Evolutionary conservation across 1,284 basidiomycete genomes (phyloP).

Genomic region (Coniophora puteana): DNA sequence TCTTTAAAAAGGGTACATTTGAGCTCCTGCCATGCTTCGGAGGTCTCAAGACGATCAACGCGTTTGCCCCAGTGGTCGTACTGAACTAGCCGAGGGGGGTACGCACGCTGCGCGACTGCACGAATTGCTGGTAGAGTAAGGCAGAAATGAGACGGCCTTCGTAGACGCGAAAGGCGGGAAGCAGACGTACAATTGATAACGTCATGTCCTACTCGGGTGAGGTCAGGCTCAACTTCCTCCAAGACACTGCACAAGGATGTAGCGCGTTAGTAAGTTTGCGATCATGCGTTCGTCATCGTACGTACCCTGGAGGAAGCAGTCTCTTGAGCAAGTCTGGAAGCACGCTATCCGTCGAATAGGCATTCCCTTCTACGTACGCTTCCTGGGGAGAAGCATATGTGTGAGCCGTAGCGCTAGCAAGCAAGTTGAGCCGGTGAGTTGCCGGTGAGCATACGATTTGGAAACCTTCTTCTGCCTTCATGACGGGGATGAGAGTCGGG

Average conservation of each 20-base stretch:
- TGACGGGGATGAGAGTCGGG: no score
- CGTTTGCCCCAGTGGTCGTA: slow-evolving; percentile 70
- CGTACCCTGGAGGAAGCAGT: slow-evolving; percentile 43
- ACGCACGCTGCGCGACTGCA: slow-evolving; percentile 37
- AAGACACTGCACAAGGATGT: slow-evolving; percentile 28
- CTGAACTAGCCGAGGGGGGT: slow-evolving; percentile 52
- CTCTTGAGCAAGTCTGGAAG: slow-evolving; percentile 55
- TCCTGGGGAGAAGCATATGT: slow-evolving; percentile 21
- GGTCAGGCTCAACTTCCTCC: slow-evolving; percentile 46
- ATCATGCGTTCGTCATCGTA: not conserved
- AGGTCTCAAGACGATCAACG: slow-evolving; percentile 61
- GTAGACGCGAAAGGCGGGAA: not conserved
- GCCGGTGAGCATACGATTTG: slow-evolving; percentile 42
- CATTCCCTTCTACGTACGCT: slow-evolving; percentile 46
- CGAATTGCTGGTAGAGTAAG: slow-evolving; percentile 39
- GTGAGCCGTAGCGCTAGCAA: not conserved
- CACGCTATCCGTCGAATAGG: slow-evolving; percentile 56
- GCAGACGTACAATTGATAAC: slow-evolving; percentile 44
- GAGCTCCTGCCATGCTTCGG: slow-evolving; percentile 69
- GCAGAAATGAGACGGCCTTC: slow-evolving; percentile 4
- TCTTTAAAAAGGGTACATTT: slow-evolving; percentile 68
- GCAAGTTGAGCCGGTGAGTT: slow-evolving; percentile 1
- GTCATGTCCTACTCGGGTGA: slow-evolving; percentile 52
- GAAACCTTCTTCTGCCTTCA: slow-evolving; percentile 66
- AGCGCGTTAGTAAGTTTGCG: not conserved